Evolutionary conservation across 352 stramenopile species (phyloP).

Genomic region (Globisporangium heterothallicum): DNA sequence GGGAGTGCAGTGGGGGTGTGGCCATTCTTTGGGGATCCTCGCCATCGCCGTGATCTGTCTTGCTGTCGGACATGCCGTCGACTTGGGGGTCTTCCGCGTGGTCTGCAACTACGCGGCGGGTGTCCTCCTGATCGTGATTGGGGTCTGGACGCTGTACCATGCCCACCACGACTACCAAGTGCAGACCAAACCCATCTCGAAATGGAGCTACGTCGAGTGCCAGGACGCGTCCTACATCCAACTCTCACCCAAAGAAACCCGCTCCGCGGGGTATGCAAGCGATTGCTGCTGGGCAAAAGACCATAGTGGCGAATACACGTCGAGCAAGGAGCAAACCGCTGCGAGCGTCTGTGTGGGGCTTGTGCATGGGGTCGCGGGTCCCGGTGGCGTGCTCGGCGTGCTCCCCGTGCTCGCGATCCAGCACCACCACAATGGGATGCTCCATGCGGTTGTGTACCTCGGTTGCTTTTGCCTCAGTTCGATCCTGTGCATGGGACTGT

Average conservation of each 20-base stretch:
- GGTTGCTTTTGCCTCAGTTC: slow-evolving; percentile 80
- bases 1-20: slow-evolving; percentile 83
- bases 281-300: slow-evolving; percentile 13
- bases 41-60: slow-evolving; percentile 46
- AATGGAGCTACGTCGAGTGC: slow-evolving; percentile 51
- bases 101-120: slow-evolving; percentile 66
- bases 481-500: slow-evolving; percentile 85
- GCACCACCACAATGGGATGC: not conserved
- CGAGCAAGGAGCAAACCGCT: slow-evolving; percentile 16
- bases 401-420: slow-evolving; percentile 83
- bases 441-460: slow-evolving; percentile 72
- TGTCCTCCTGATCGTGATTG: slow-evolving; percentile 54
- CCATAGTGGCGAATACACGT: slow-evolving; percentile 4
- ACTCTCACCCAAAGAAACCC: slow-evolving; percentile 10
- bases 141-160: slow-evolving; percentile 42
- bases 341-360: slow-evolving; percentile 62
- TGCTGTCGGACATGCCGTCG: slow-evolving; percentile 35
- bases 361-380: slow-evolving; percentile 83
- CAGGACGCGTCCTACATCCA: slow-evolving; percentile 51
- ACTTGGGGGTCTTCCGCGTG: slow-evolving; percentile 22
- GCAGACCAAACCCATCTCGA: slow-evolving; percentile 23
- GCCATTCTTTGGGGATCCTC: slow-evolving; percentile 85
- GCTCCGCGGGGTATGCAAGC: not conserved
- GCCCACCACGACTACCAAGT: slow-evolving; percentile 28
- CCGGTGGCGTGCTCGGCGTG: slow-evolving; percentile 72